Conservation (phyloP, 495 filamentous ascomycete genomes). For the Cladorrhinum samala region DNA sequence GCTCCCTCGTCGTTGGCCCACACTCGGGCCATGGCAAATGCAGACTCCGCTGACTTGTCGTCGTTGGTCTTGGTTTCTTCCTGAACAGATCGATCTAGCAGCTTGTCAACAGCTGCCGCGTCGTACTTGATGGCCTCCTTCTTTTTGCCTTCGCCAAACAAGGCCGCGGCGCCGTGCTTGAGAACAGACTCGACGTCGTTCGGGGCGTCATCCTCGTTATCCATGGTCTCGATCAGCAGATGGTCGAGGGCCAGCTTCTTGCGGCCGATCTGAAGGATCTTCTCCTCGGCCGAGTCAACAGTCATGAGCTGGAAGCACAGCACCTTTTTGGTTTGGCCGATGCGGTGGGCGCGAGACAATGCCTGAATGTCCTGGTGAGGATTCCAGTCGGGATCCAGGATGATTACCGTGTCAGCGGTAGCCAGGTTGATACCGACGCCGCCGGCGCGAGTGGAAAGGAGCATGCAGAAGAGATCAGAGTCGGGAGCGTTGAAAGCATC, state of each 20-base stretch:
- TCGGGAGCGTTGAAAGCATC: slow-evolving; percentile 85
- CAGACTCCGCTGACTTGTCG: slow-evolving; percentile 57
- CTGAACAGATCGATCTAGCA: slow-evolving; percentile 77
- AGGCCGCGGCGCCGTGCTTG: slow-evolving; percentile 74
- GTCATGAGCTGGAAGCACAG: slow-evolving; percentile 93
- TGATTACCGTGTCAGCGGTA: slow-evolving; percentile 95
- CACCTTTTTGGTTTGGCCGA: slow-evolving; percentile 93
- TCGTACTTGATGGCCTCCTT: slow-evolving; percentile 70
- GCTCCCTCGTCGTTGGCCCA: slow-evolving; percentile 75
- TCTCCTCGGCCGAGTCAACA: slow-evolving; percentile 81
- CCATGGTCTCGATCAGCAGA: slow-evolving; percentile 85
- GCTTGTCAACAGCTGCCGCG: slow-evolving; percentile 68
- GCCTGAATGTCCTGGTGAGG: slow-evolving; percentile 98
- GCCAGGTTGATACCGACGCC: slow-evolving; percentile 98
- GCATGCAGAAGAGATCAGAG: slow-evolving; percentile 78
- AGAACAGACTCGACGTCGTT: slow-evolving; percentile 84
- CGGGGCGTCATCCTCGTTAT: slow-evolving; percentile 59
- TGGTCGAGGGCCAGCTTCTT: slow-evolving; percentile 94
- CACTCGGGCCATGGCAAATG: slow-evolving; percentile 86
- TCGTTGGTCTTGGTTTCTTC: slow-evolving; percentile 60
- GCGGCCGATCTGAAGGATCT: slow-evolving; percentile 91
- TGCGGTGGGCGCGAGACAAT: slow-evolving; percentile 86
- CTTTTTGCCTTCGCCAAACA: slow-evolving; percentile 72
- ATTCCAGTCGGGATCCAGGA: slow-evolving; percentile 97
- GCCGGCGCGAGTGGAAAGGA: slow-evolving; percentile 88